Percentiles rank a stretch among this genome's conserved stretches.
Evolutionary conservation across 2,329 filamentous ascomycete species (phyloP).

Genomic region (Hypoxylon sp.): DNA sequence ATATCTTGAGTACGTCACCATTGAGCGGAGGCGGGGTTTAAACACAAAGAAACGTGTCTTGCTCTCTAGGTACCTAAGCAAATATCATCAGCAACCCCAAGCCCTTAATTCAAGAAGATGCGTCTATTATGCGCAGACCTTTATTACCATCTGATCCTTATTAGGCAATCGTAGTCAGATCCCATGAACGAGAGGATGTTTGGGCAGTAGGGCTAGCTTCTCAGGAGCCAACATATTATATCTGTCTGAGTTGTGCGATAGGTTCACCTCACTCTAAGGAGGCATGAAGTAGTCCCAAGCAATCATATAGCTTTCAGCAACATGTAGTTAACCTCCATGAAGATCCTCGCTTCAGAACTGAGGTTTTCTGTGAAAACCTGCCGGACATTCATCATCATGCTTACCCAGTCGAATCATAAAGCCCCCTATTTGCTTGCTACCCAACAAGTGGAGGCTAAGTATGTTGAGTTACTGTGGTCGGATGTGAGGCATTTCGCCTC

Average conservation of each 20-base stretch:
- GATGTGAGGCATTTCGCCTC: not conserved
- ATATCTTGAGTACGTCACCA: not conserved
- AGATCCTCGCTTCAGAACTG: not conserved
- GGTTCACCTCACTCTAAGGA: not conserved
- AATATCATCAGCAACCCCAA: not conserved
- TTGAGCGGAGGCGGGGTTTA: not conserved
- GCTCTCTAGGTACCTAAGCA: not conserved
- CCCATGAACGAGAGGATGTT: not conserved
- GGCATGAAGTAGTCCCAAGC: not conserved
- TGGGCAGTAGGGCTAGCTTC: not conserved
- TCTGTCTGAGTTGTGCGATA: not conserved
- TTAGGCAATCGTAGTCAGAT: not conserved
- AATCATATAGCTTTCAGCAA: not conserved
- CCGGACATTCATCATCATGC: not conserved
- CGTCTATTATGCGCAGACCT: not conserved
- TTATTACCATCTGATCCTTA: not conserved
- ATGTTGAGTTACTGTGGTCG: not conserved
- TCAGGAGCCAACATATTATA: not conserved
- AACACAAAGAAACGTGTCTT: not conserved
- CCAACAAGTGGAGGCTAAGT: not conserved
- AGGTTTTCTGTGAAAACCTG: not conserved
- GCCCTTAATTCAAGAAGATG: not conserved
- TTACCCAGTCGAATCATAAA: not conserved
- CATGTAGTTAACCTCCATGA: not conserved
- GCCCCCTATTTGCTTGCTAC: not conserved